Base-by-base conservation (phyloP, 2,329 filamentous ascomycete genomes). In the Ophiostoma sp. region DNA sequence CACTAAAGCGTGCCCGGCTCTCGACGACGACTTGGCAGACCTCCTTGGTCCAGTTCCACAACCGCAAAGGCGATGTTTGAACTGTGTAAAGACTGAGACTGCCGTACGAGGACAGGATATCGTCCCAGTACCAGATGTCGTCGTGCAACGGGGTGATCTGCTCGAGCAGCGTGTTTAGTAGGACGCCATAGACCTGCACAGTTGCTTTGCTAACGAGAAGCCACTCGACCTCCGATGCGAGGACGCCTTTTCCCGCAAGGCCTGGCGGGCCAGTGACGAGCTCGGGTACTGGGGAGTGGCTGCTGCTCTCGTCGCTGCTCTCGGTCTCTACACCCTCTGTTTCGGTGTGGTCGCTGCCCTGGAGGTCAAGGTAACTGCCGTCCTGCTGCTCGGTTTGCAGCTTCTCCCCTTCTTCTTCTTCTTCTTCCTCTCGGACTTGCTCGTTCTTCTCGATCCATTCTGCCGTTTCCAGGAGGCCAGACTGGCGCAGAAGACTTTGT, bases 81-180 rank as follows among this genome's bases (percentile, higher is more conserved):
- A 96, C 79, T 14, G 91, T 89, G 78, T 97, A 97, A 3, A 97
- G 76, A 44, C 87, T 89, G 72, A 91, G 93, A 74, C 89, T 91
- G 65, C 87, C 84, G 73, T 92, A 89, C 0, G 92, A 96, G 9
- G 87, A 86, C 42, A 97, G 80, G 1, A 97, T 85, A 72, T 95
- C 90, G 75, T 97, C 92, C 95, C 95, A 99, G 77, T 98, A 98
- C 87, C 90, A 93, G 38, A 97, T 89, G 73, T 97, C 93, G 72
- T 97, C 89, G 73, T 88, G 91, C 18, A 99, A 79, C 0, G 89
- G 89, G 11, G 94, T 87, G 11, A 93, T 96, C 74, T 95, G 90
- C 68, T 94, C 89, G 11, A 97, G 79, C 3, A 98, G 83, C 0
- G 86, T 87, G 73, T 88, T 88, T 73, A 97, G 81, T 55, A 96